These are phyloP conservation scores for Pistacia vera DNA, from an alignment of 345 rosid genomes.

Conservation along the genomic window DNA sequence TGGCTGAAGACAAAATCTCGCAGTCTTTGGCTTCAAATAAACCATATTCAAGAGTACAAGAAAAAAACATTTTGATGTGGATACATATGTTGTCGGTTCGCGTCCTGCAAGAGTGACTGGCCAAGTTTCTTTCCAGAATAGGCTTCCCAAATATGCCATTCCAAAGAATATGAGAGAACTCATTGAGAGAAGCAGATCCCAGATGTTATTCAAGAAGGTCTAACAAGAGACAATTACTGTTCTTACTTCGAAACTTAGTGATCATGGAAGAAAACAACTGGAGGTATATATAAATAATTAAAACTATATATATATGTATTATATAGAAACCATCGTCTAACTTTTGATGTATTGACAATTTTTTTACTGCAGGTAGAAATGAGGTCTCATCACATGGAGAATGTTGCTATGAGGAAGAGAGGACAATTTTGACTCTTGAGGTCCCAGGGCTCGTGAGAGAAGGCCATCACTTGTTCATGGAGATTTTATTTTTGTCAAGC, in stretches of 20 bases:
- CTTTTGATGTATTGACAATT: slow-evolving; percentile 8
- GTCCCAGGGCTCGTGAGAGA: slow-evolving; percentile 92
- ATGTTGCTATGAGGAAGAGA: slow-evolving; percentile 55
- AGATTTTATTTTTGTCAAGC: slow-evolving; percentile 60
- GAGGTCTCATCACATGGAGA: slow-evolving; percentile 75
- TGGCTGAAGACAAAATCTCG: slow-evolving; percentile 82
- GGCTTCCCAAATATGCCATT: slow-evolving; percentile 68
- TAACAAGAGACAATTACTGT: slow-evolving; percentile 51
- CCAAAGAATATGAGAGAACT: slow-evolving; percentile 63
- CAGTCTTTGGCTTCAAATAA: slow-evolving; percentile 54
- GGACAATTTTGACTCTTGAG: slow-evolving; percentile 59
- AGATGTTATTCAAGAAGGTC: slow-evolving; percentile 43
- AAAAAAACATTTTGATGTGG: slow-evolving; percentile 54
- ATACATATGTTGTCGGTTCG: slow-evolving; percentile 38
- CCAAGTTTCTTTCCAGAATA: slow-evolving; percentile 26
- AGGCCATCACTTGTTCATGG: slow-evolving; percentile 91
- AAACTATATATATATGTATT: too few species aligned
- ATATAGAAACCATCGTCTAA: neutral
- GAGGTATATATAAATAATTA: slow-evolving; percentile 47
- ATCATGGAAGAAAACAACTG: slow-evolving; percentile 79
- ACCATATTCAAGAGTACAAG: slow-evolving; percentile 57
- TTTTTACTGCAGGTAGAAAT: slow-evolving; percentile 65
- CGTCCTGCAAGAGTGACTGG: slow-evolving; percentile 45
- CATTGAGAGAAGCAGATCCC: slow-evolving; percentile 66
- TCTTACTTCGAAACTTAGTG: slow-evolving; percentile 62